A percentile compares a stretch with the other conserved stretches of the same genome.
Evolutionary conservation across 805 yeast genomes (phyloP).

Genomic region (Candida wancherniae): DNA sequence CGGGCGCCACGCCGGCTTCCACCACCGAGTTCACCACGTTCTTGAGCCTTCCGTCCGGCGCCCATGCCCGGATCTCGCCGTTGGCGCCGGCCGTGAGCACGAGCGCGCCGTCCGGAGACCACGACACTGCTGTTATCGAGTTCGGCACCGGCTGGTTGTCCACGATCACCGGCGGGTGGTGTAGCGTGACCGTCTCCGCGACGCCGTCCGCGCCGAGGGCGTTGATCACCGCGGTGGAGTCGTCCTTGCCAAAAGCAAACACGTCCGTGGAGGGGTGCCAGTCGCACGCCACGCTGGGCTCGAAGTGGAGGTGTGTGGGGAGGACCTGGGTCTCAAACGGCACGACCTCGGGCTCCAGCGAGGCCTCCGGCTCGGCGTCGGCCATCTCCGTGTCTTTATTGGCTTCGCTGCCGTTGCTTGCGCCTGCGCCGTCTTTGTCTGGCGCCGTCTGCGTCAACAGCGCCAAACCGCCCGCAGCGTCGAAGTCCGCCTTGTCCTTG

Average conservation of each 20-base stretch:
- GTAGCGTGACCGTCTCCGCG: conserved; percentile 26
- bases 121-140: conserved; percentile 37
- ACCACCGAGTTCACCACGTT: conserved; percentile 35
- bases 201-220: conserved; percentile 27
- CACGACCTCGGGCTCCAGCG: conserved; percentile 1
- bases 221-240: conserved; percentile 43
- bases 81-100: conserved; percentile 60
- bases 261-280: conserved; percentile 55
- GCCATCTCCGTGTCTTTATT: not conserved
- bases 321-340: conserved; percentile 31
- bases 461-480: conserved; percentile 23
- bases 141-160: conserved; percentile 15
- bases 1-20: conserved; percentile 12
- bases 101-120: conserved; percentile 65
- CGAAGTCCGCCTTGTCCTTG: conserved; percentile 31
- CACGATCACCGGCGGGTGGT: conserved; percentile 30
- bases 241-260: conserved; percentile 52
- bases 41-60: conserved; percentile 59
- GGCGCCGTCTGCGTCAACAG: conserved; percentile 11
- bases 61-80: conserved; percentile 82
- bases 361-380: not conserved
- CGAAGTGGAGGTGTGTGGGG: conserved; percentile 33
- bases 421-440: too few relatives aligned
- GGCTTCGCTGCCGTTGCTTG: not conserved
- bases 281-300: conserved; percentile 41